Percentiles rank a stretch among this genome's conserved stretches.
Evolutionary conservation across 345 rosid genomes (phyloP).

Genomic region (Chamaenerion angustifolium): DNA sequence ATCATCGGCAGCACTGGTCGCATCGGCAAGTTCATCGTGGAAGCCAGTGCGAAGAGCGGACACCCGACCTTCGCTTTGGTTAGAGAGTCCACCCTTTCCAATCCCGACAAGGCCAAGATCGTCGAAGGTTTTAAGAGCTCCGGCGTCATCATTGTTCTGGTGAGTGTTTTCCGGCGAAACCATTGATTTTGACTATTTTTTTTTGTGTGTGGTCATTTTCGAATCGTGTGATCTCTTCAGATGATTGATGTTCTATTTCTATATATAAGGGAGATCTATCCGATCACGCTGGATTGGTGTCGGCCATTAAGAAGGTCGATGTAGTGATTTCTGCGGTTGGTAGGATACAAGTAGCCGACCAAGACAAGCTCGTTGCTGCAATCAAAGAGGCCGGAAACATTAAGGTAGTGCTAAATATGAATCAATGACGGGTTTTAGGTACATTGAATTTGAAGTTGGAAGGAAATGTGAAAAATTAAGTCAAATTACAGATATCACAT

Average conservation of each 20-base stretch:
- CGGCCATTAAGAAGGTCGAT: slow-evolving; percentile 6
- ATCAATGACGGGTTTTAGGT: too few relatives aligned
- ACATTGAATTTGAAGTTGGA: too few relatives aligned
- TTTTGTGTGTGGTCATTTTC: too few relatives aligned
- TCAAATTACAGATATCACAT: too few relatives aligned
- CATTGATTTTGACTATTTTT: background rate
- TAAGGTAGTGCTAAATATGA: background rate
- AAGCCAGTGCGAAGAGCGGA: slow-evolving; percentile 8
- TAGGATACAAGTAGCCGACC: background rate
- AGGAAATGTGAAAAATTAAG: too few relatives aligned
- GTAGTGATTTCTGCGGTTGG: slow-evolving; percentile 10
- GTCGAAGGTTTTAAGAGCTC: slow-evolving; percentile 2
- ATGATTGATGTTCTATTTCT: too few relatives aligned
- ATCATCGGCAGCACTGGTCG: slow-evolving; percentile 1
- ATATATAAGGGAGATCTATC: slow-evolving; percentile 8
- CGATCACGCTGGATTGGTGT: slow-evolving; percentile 5
- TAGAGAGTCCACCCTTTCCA: slow-evolving; percentile 2
- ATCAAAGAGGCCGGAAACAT: slow-evolving; percentile 7
- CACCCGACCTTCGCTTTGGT: slow-evolving; percentile 6
- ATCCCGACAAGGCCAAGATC: slow-evolving; percentile 2
- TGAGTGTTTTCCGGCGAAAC: background rate
- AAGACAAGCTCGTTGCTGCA: slow-evolving; percentile 8
- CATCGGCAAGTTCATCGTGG: slow-evolving; percentile 11
- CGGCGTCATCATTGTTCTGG: slow-evolving; percentile 2
- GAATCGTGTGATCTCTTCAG: too few relatives aligned